Base-by-base conservation (phyloP, 495 filamentous ascomycete genomes). In the Chaetomium fimeti region DNA sequence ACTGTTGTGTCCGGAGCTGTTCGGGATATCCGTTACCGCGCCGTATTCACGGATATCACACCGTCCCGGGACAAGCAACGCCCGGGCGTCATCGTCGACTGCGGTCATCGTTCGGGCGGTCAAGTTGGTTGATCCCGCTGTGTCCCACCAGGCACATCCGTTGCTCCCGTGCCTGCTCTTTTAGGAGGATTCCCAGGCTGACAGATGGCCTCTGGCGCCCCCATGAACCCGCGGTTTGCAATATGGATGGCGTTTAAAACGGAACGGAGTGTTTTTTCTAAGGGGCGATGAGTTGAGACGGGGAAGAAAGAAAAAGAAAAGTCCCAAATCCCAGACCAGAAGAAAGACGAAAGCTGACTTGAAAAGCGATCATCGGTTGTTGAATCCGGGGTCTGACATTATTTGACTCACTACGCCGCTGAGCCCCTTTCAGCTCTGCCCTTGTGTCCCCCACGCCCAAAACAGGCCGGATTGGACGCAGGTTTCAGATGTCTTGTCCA, bases 21-120 rank as follows among this genome's bases (percentile, higher is more conserved):
- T 48, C 5, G 29, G 28, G 24, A 1, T 27, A n/a, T 29, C 8
- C 16, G 38, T 20, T 2, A 57, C 24, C 0, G 58, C 42, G 52
- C 58, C 64, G 13, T 61, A 65, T 42, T 49, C 62, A 42, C 24
- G 47, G 52, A 45, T 22, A 29, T 57, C 55, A n/a, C 32, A 20
- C 24, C 24, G 48, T 9, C 24, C 57, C 22, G 27, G 45, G 28
- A 42, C 40, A 42, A 70, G 68, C 24, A 59, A 55, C 24, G 60
- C 43, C 48, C 36, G 51, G 22, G 53, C 49, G 36, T 64, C 45
- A 38, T 32, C 52, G 45, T 61, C 29, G 57, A 24, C 25, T 18
- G 29, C 27, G 3, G 43, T 49, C 68, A 72, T 70, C 29, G 28
- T 67, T 36, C 54, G 25, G 48, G 11, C 16, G 45, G 45, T 49